Evolutionary conservation across 805 yeast species (phyloP), one percentile per base, ranked within the genome.

Genomic region (Zygotorulaspora danielsina): DNA sequence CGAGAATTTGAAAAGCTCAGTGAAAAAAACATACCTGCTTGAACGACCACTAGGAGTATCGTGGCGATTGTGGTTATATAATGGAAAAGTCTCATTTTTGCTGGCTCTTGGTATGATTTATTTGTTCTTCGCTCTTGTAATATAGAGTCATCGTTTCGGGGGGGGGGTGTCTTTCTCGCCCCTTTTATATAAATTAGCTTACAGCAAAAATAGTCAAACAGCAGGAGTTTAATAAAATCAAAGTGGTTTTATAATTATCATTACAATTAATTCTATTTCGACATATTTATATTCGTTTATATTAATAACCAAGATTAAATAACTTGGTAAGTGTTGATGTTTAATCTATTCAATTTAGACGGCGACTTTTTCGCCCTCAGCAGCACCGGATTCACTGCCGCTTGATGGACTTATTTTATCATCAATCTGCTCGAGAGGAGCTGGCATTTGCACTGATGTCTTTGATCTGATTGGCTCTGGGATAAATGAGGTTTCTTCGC

Each of bases 381-480:
- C 33, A 20, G 22, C 19, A n/a, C 21, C 41, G 7, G 41, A 38
- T 21, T 34, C 39, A 13, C 39, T 35, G 16, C 31, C 33, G 15
- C 39, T 34, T 10, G 39, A 34, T 22, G 38, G 39, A 12, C 38
- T 41, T 33, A 65, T 63, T 41, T 54, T 55, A 46, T 67, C 71
- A 41, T 67, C 68, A 43, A 64, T 65, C 34, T 49, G 41, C 15
- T 50, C 48, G 32, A 48, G 51, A 38, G 53, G 56, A 19, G 55
- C 55, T 35, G 66, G 61, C 19, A 48, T 41, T 24, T 48, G 36
- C 17, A 50, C 57, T 11, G 67, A 50, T 53, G 62, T 53, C 54
- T 65, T 61, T 41, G 87, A 79, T 70, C 90, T 78, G 44, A 81
- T 71, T 48, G 94, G 93, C 68, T 84, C 88, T 50, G 88, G 79